phyloP scores from a whole-genome alignment of 257 asterid species.

The Ballota nigra region DNA sequence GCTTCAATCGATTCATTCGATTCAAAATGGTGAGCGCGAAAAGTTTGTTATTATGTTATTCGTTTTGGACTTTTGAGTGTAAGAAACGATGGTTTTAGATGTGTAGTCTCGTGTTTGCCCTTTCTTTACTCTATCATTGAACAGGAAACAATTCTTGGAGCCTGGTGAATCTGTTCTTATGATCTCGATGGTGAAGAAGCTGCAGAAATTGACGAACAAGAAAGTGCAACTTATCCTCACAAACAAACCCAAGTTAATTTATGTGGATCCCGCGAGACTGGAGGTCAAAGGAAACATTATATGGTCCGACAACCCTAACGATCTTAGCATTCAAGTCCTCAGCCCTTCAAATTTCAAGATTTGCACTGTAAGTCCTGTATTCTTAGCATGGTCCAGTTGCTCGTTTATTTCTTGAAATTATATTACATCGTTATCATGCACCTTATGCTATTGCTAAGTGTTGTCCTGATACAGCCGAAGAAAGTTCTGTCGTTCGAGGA shows the following conservation, averaged over 20 bases:
- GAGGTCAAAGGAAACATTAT: constrained; percentile 71
- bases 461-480: constrained; percentile 65
- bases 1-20: constrained; percentile 97
- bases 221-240: constrained; percentile 97
- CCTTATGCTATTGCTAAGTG: constrained; percentile 5
- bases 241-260: constrained; percentile 85
- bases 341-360: constrained; percentile 90
- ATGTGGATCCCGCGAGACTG: constrained; percentile 83
- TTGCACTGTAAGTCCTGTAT: constrained; percentile 67
- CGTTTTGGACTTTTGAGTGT: background rate
- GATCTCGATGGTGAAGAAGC: constrained; percentile 94
- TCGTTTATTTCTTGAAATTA: background rate
- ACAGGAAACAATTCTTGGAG: constrained; percentile 96
- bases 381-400: background rate
- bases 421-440: background rate
- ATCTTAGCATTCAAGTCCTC: constrained; percentile 78
- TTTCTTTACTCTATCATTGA: background rate
- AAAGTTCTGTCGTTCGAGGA: constrained; percentile 88
- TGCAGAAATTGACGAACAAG: constrained; percentile 87
- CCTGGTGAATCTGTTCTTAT: constrained; percentile 95
- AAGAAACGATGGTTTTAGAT: background rate
- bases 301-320: constrained; percentile 92
- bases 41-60: background rate
- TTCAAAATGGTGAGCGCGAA: constrained; percentile 72
- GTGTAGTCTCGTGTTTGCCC: background rate